phyloP scores from a whole-genome alignment of 2,329 filamentous ascomycete genomes.

The Lecanicillium sp. region DNA sequence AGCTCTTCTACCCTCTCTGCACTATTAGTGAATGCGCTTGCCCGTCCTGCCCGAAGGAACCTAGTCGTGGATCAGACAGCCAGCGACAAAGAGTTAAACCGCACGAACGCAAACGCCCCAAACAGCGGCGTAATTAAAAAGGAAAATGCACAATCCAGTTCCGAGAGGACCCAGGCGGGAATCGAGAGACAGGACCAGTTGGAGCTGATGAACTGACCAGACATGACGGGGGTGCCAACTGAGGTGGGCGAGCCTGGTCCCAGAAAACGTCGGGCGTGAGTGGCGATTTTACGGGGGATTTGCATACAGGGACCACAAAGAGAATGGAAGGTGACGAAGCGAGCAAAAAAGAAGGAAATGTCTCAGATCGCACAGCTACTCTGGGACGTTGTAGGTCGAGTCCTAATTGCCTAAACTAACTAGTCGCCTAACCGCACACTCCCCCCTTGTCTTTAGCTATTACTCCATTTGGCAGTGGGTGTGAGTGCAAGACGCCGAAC shows the following conservation, averaged over 20 bases:
- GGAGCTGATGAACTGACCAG: neutral
- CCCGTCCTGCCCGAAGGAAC: neutral
- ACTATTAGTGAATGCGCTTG: neutral
- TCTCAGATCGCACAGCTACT: too few relatives aligned
- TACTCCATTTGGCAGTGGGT: too few relatives aligned
- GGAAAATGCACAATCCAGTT: neutral
- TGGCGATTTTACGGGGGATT: too few relatives aligned
- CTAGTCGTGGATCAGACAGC: neutral
- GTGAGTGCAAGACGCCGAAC: neutral
- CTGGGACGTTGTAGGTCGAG: too few relatives aligned
- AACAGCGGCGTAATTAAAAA: neutral
- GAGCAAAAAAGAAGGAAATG: too few relatives aligned
- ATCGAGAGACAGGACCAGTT: constrained; percentile 8
- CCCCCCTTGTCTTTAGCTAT: neutral
- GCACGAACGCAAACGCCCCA: too few relatives aligned
- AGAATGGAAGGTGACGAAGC: too few relatives aligned
- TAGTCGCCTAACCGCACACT: neutral
- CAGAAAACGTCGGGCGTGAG: constrained; percentile 1
- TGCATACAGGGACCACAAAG: too few relatives aligned
- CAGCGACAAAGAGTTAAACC: too few relatives aligned
- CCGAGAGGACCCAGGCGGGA: neutral
- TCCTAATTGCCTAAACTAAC: too few relatives aligned
- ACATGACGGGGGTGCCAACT: neutral
- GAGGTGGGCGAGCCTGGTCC: neutral
- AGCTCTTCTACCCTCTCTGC: neutral